Evolutionary conservation across 2,329 filamentous ascomycete genomes (phyloP), one percentile per base, ranked within the genome.

Genomic region (Calonectria naviculata): DNA sequence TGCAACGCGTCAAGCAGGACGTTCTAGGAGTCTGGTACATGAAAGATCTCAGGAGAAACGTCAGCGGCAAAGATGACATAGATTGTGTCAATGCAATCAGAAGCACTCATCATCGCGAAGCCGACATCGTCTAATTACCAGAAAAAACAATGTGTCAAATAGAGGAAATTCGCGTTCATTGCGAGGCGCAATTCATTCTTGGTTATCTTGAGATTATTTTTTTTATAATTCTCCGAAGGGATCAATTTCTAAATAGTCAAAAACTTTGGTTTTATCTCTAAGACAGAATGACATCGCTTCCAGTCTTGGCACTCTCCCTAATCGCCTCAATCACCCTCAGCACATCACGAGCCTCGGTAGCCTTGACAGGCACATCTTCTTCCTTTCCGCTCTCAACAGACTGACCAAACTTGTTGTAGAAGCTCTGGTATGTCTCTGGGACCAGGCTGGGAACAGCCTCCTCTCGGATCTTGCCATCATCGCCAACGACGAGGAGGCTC

Each of bases 291-390:
- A 58, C 52, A 58, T 58, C 52, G 13, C 79, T 83, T 6, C 85
- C 84, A 4, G 80, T 84, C 78, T 80, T 83, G 1, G 85, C 85
- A 52, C 87, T 89, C 78, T 88, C 86, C 44, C 80, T 76, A 1
- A 86, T 79, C 84, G 52, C 87, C 77, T 89, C 87, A 8, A 90
- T 84, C 46, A 90, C 86, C 47, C 81, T 80, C 71, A 90, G 78
- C 36, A 89, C 88, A 74, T 89, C 85, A 8, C 85, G 82, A 3
- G 87, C 87, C 79, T 89, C 83, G 26, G 77, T 77, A 1, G 87
- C 85, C 58, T 86, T 84, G 17, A 89, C 87, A 0, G 88, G 88
- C 1, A 89, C 80, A 41, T 87, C 84, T 24, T 85, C 84, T 67
- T 86, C 85, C 62, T 82, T 83, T 1, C 87, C 52, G 31, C 52